Evolutionary conservation across 768 basidiomycete species (phyloP).

Genomic region (Auriscalpium vulgare): DNA sequence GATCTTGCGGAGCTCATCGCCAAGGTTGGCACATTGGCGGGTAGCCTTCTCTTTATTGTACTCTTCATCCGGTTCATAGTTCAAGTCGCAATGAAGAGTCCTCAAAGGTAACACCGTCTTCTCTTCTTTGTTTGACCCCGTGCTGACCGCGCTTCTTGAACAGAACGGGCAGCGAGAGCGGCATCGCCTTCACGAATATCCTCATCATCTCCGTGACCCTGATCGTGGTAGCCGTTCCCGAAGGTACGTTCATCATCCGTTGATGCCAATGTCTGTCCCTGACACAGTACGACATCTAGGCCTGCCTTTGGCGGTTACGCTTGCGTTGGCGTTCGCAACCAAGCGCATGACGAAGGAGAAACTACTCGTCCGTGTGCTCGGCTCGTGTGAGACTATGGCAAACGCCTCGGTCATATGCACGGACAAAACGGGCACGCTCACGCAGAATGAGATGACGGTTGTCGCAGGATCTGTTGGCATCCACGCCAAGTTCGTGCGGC

Average conservation of each 20-base stretch:
- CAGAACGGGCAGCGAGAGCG: constrained; percentile 73
- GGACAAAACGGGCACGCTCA: constrained; percentile 95
- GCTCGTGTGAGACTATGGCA: constrained; percentile 98
- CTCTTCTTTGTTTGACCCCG: neutral
- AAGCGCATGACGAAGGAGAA: constrained; percentile 98
- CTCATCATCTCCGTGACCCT: constrained; percentile 92
- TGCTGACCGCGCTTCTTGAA: neutral
- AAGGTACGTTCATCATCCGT: constrained; percentile 37
- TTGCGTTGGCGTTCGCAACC: constrained; percentile 95
- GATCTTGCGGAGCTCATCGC: constrained; percentile 92
- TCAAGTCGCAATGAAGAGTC: constrained; percentile 58
- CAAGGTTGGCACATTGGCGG: constrained; percentile 78
- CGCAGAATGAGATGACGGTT: constrained; percentile 91
- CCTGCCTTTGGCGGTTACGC: constrained; percentile 89
- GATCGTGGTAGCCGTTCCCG: constrained; percentile 84
- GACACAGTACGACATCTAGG: constrained; percentile 33
- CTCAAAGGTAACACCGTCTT: constrained; percentile 38
- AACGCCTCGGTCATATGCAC: constrained; percentile 95
- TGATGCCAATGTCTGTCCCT: constrained; percentile 1
- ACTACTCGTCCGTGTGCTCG: constrained; percentile 88
- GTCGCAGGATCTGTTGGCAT: constrained; percentile 94
- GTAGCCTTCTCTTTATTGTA: constrained; percentile 69
- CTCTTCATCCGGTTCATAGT: constrained; percentile 96
- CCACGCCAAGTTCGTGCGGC: constrained; percentile 86
- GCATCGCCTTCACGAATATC: constrained; percentile 85